A percentile compares a stretch with the other conserved stretches of the same genome.
Conservation (phyloP, 805 yeast genomes). For the Teunomyces gatunensis region DNA sequence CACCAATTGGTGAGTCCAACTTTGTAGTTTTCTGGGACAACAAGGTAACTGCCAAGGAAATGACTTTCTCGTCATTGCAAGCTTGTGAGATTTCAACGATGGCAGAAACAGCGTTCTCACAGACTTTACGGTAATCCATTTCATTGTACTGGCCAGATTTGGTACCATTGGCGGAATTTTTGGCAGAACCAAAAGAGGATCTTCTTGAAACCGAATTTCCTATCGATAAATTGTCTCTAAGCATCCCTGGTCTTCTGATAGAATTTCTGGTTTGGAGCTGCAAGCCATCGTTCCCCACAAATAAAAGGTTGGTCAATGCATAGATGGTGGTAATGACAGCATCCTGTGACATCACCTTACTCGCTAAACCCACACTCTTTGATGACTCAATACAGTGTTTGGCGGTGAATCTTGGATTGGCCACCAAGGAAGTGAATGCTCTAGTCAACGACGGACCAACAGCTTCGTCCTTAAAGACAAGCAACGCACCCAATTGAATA, state of each 20-base stretch:
- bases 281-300: constrained; percentile 46
- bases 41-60: constrained; percentile 75
- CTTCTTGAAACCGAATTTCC: constrained; percentile 9
- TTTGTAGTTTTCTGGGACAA: constrained; percentile 69
- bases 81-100: constrained; percentile 62
- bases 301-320: constrained; percentile 71
- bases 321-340: constrained; percentile 81
- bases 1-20: constrained; percentile 51
- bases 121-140: constrained; percentile 38
- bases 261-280: constrained; percentile 24
- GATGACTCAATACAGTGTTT: constrained; percentile 53
- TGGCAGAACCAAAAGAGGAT: constrained; percentile 7
- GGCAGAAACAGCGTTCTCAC: constrained; percentile 67
- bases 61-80: constrained; percentile 69
- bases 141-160: constrained; percentile 22
- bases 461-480: constrained; percentile 42
- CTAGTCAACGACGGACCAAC: constrained; percentile 40
- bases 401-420: constrained; percentile 49
- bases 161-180: neutral
- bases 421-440: constrained; percentile 51
- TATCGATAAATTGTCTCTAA: constrained; percentile 11
- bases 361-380: constrained; percentile 59
- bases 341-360: constrained; percentile 72
- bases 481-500: constrained; percentile 54
- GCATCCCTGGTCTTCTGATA: constrained; percentile 17